Base-by-base conservation (phyloP, 441 rosid species). In the Jatropha podagrica region DNA sequence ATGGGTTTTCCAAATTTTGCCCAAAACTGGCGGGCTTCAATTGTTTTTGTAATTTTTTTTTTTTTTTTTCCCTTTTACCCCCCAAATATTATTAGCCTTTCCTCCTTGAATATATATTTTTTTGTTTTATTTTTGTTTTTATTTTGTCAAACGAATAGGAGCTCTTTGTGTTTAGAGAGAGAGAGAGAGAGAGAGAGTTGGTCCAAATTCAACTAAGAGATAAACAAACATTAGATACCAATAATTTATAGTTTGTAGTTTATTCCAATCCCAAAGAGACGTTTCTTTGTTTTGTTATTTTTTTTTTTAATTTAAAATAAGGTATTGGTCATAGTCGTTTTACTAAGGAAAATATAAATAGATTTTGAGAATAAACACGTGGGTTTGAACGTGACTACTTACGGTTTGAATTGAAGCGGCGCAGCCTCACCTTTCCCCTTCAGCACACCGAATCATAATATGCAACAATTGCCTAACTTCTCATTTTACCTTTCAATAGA, bases 261-360 rank as follows among this genome's bases (percentile, higher is more conserved):
- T n/a, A 40, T 54, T 55, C 48, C 60, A 18, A 55, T 18, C 60
- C 52, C 23, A 40, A 3, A 69, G 6, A 26, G 65, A 59, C 9
- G 8, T 10, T 37, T 26, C 7, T 10, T 18, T 44, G 3, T 14
- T 32, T 27, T 15, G 27, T 12, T 1, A 10, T 27, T 32, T 62
- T 64, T 2, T 3, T 3, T 14, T 72, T 15, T 15, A 55, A 55
- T 55, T 23, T 13, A 27, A 59, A 71, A 44, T 40, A 37, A 44
- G 6, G 7, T 18, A 5, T 14, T 41, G 62, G 77, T 74, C 71
- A 14, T 65, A 41, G 71, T 74, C 77, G 11, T 74, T 65, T 74
- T 65, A 41, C 65, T 27, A 26, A 2, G 76, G 38, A 51, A 64
- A 62, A 26, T 27, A 54, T 4, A 18, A 12, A 2, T 64, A 32